phyloP scores from a whole-genome alignment of 164 flowering plant genomes.

The Brasenia schreberi region DNA sequence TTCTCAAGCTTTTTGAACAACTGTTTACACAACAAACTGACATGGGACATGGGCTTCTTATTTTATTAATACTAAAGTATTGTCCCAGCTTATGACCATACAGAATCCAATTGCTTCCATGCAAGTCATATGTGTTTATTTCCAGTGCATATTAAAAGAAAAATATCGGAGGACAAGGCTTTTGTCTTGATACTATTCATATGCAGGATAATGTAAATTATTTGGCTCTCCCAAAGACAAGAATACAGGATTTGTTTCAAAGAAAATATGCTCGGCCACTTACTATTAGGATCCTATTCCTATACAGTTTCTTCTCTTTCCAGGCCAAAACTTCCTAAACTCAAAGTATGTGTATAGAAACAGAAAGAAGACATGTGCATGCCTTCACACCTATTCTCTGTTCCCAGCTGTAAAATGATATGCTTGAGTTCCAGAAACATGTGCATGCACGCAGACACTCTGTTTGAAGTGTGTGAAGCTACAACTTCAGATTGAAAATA shows the following conservation, averaged over 20 bases:
- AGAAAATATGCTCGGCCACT: conserved; percentile 55
- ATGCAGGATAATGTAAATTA: conserved; percentile 71
- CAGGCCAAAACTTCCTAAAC: too few relatives aligned
- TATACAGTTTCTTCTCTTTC: too few relatives aligned
- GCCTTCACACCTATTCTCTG: too few relatives aligned
- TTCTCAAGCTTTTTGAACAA: too few relatives aligned
- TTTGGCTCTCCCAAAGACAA: conserved; percentile 48
- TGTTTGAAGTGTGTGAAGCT: too few relatives aligned
- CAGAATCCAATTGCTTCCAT: background rate
- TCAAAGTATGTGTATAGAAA: background rate
- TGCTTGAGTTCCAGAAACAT: background rate
- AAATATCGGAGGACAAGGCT: background rate
- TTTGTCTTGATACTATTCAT: conserved; percentile 5
- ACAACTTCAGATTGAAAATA: too few relatives aligned
- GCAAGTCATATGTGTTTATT: background rate
- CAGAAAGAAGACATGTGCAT: background rate
- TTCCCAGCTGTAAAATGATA: too few relatives aligned
- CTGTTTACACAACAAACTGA: background rate
- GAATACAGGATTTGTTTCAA: conserved; percentile 52
- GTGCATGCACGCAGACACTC: too few relatives aligned
- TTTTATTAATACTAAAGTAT: too few relatives aligned
- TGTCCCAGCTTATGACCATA: background rate
- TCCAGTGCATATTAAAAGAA: background rate
- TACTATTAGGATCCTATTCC: conserved; percentile 24
- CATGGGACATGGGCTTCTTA: background rate